Base-by-base conservation (phyloP, 108 stramenopile species). In the Mayamaea pseudoterrestris region DNA sequence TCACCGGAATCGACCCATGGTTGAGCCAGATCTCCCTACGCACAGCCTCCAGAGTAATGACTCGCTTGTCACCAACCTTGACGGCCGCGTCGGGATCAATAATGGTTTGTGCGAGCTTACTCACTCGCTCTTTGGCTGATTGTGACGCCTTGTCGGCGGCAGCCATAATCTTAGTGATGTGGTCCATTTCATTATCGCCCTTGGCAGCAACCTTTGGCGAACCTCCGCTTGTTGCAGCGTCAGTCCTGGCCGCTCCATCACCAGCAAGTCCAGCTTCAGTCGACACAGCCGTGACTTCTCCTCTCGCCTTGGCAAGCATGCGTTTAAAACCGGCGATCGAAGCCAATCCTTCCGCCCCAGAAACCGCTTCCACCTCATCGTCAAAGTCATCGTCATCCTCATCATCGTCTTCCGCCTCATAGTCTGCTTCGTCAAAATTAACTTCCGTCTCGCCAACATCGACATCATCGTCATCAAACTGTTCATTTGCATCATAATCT, bases 381-480 rank as follows among this genome's bases (percentile, higher is more conserved):
- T 73, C 70, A 17, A 74, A 76, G 17, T 71, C 68, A 18, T 56
- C 45, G 23, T 75, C 74, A 23, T 73, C 62, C 18, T 73, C 78
- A 7, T 69, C 68, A 22, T 71, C 60, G 25, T 54, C 44, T n/a
- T 62, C 56, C 22, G 60, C 77, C 7, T 58, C 78, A 16, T 50
- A 73, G 52, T 59, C 74, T 2, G 66, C 68, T 12, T 69, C 62
- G 13, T 63, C 68, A 37, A 74, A 74, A 12, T 69, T 71, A 12
- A 80, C 74, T 41, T 81, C 80, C 17, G 68, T 66, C 50, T 83
- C 87, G 34, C 82, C 82, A 13, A 89, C 46, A 58, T 89, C 80
- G 18, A 89, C 80, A 64, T 89, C 87, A 46, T 89, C 87, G 44
- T 89, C 87, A 60, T 89, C 87, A 52, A 89, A 89, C 41, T 83